phyloP scores from a whole-genome alignment of 2,329 filamentous ascomycete genomes.

The Dothideomycetes sp. region DNA sequence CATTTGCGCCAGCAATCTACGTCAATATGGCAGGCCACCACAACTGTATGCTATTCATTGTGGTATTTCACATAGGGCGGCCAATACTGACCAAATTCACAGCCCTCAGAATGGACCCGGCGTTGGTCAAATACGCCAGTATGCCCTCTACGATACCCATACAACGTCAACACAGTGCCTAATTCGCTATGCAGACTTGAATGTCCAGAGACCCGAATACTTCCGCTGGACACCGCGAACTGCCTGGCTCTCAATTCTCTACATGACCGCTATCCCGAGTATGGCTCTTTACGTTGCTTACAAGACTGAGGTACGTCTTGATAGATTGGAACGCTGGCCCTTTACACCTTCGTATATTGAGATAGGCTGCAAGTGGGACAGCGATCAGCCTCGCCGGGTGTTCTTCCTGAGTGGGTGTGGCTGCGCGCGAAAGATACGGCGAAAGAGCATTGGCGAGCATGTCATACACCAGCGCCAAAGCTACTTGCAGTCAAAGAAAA shows the following conservation, averaged over 20 bases:
- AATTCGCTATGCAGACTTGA: slow-evolving; percentile 54
- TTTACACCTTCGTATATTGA: too few relatives aligned
- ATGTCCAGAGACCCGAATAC: slow-evolving; percentile 77
- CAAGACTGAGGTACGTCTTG: slow-evolving; percentile 67
- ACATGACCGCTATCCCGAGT: slow-evolving; percentile 60
- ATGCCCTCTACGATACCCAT: slow-evolving; percentile 21
- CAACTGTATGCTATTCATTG: slow-evolving; percentile 15
- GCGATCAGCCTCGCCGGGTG: too few relatives aligned
- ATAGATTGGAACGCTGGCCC: not conserved
- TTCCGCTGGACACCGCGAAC: slow-evolving; percentile 88
- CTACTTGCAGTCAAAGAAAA: too few relatives aligned
- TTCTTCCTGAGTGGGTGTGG: not conserved
- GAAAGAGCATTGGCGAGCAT: not conserved
- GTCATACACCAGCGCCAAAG: too few relatives aligned
- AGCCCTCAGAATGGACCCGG: slow-evolving; percentile 44
- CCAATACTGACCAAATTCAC: slow-evolving; percentile 12
- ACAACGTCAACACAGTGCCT: slow-evolving; percentile 7
- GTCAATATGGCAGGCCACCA: slow-evolving; percentile 24
- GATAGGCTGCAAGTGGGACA: too few relatives aligned
- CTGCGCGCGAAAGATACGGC: not conserved
- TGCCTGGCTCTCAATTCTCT: slow-evolving; percentile 67
- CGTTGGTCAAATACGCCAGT: slow-evolving; percentile 44
- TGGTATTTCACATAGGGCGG: not conserved
- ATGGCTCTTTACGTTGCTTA: slow-evolving; percentile 63
- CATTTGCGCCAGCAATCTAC: not conserved